phyloP scores from a whole-genome alignment of 2,329 filamentous ascomycete species.

The Epichloe baconii region DNA sequence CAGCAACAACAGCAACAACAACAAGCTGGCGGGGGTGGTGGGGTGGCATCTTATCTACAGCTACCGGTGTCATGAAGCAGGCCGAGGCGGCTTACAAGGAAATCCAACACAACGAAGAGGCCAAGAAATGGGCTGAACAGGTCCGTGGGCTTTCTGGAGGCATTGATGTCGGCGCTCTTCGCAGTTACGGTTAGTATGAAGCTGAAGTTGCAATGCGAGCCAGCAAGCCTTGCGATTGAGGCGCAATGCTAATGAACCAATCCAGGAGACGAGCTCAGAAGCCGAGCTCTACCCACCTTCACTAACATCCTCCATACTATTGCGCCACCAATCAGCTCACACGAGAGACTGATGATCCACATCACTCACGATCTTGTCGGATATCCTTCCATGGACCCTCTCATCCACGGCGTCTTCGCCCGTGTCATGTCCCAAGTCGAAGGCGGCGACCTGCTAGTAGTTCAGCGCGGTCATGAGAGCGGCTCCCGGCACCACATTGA shows the following conservation, averaged over 20 bases:
- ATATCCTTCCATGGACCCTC: constrained; percentile 86
- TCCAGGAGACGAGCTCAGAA: constrained; percentile 72
- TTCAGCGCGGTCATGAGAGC: constrained; percentile 84
- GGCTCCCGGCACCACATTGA: constrained; percentile 51
- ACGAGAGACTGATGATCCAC: constrained; percentile 94
- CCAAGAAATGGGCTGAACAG: constrained; percentile 90
- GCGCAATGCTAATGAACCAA: not conserved
- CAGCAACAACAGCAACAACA: not conserved
- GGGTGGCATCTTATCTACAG: constrained; percentile 74
- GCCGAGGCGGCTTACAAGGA: constrained; percentile 89
- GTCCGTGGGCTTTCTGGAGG: constrained; percentile 48
- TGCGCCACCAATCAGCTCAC: constrained; percentile 88
- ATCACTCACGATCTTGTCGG: constrained; percentile 91
- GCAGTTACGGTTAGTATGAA: constrained; percentile 25
- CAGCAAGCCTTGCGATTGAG: not conserved
- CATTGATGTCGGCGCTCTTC: constrained; percentile 63
- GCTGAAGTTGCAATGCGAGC: not conserved
- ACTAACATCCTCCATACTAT: constrained; percentile 90
- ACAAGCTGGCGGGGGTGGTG: constrained; percentile 70
- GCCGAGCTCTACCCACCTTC: constrained; percentile 84
- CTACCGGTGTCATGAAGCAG: constrained; percentile 77
- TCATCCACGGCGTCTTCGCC: constrained; percentile 84
- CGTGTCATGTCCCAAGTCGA: constrained; percentile 99
- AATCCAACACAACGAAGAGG: constrained; percentile 92
- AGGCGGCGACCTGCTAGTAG: constrained; percentile 84